Evolutionary conservation across 2,329 filamentous ascomycete species (phyloP).

Genomic region (Aspergillus uvarum): DNA sequence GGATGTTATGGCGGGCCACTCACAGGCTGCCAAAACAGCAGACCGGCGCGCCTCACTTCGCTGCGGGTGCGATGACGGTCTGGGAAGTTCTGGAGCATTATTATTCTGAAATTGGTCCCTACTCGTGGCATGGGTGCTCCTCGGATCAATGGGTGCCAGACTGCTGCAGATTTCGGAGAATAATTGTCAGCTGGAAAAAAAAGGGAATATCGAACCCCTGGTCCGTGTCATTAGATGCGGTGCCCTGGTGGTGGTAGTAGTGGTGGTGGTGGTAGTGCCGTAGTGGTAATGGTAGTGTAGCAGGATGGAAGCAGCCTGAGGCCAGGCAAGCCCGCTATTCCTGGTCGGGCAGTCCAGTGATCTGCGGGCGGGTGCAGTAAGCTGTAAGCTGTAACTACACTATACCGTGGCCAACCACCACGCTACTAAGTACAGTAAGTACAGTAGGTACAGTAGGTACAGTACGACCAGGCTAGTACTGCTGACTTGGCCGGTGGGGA

Average conservation of each 20-base stretch:
- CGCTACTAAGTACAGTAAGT: too few species aligned
- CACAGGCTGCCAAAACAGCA: constrained; percentile 20
- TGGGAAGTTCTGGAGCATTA: neutral
- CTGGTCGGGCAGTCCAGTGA: constrained; percentile 12
- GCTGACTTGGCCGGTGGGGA: constrained; percentile 5
- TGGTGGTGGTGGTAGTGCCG: too few species aligned
- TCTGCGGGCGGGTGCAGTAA: neutral
- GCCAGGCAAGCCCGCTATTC: neutral
- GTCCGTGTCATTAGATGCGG: neutral
- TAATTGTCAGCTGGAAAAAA: neutral
- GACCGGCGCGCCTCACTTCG: constrained; percentile 20
- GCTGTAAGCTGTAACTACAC: too few species aligned
- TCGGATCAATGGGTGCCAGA: neutral
- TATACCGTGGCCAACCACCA: too few species aligned
- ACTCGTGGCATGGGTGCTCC: too few species aligned
- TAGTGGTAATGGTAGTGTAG: too few species aligned
- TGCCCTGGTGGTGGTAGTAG: too few species aligned
- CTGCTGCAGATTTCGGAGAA: neutral
- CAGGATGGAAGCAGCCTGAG: too few species aligned
- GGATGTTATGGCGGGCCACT: constrained; percentile 12
- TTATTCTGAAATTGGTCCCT: neutral
- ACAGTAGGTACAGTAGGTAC: too few species aligned
- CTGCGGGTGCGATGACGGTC: constrained; percentile 7
- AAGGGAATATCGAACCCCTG: neutral
- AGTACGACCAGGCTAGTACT: neutral